These are phyloP conservation scores for Papiliotrema laurentii DNA, from an alignment of 1,284 basidiomycete species.

Conservation along the genomic window DNA sequence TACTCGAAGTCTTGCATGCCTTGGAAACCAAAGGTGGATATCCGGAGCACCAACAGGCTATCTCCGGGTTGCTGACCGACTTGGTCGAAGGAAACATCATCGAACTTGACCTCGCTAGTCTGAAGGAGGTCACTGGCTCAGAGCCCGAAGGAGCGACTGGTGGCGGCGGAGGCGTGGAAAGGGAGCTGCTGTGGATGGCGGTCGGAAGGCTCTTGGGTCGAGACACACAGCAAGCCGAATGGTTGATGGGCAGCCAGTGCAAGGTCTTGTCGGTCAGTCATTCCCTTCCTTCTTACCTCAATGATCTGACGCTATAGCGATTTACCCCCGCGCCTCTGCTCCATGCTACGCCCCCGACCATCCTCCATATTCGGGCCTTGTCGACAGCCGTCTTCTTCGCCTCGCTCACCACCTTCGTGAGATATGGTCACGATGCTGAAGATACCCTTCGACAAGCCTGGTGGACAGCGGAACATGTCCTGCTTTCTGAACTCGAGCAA, in stretches of 20 bases:
- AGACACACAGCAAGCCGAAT: constrained; percentile 16
- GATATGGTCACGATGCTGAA: constrained; percentile 6
- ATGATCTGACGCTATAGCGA: constrained; percentile 11
- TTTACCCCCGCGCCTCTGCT: constrained; percentile 30
- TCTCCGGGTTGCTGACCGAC: constrained; percentile 21
- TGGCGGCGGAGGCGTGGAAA: constrained; percentile 21
- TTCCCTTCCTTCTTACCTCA: background rate
- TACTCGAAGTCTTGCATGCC: constrained; percentile 28
- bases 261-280: constrained; percentile 22
- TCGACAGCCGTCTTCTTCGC: constrained; percentile 18
- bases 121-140: constrained; percentile 6
- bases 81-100: constrained; percentile 28
- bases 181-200: constrained; percentile 38
- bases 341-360: constrained; percentile 25
- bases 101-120: constrained; percentile 15
- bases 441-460: constrained; percentile 11
- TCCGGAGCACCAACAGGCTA: constrained; percentile 18
- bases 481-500: constrained; percentile 14
- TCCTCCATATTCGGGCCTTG: constrained; percentile 23
- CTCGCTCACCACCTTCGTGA: constrained; percentile 17
- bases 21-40: constrained; percentile 20
- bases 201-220: constrained; percentile 15
- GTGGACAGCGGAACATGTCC: constrained; percentile 4
- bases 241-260: constrained; percentile 22
- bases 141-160: constrained; percentile 5